These are phyloP conservation scores for Aspergillus hancockii DNA, from an alignment of 495 filamentous ascomycete species.

Conservation along the genomic window DNA sequence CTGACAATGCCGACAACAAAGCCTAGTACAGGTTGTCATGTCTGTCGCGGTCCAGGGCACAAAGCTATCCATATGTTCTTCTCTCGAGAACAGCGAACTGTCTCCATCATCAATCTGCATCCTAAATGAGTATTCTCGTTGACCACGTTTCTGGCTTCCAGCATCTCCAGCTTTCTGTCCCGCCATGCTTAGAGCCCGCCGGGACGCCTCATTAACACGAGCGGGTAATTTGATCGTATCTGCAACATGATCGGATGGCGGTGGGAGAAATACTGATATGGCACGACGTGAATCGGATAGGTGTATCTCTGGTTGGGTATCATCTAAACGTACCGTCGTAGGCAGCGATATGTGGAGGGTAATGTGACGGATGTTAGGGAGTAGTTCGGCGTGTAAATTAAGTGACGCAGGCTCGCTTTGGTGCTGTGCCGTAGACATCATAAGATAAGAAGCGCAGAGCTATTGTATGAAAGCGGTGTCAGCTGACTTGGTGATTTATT, in stretches of 20 bases:
- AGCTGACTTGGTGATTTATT: neutral
- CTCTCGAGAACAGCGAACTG: constrained; percentile 19
- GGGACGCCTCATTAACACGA: constrained; percentile 45
- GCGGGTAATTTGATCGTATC: constrained; percentile 68
- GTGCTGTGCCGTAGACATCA: constrained; percentile 1
- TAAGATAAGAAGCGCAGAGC: neutral
- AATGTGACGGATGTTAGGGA: constrained; percentile 83
- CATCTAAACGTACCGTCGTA: constrained; percentile 41
- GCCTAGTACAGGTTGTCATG: constrained; percentile 51
- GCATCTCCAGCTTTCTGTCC: neutral
- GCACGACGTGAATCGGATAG: constrained; percentile 44
- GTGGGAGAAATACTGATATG: constrained; percentile 41
- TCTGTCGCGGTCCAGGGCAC: constrained; percentile 75
- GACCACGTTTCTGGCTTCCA: neutral
- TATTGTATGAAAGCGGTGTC: neutral
- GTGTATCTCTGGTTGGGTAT: constrained; percentile 28
- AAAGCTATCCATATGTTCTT: constrained; percentile 39
- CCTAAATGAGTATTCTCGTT: constrained; percentile 60
- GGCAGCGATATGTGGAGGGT: constrained; percentile 70
- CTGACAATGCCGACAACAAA: constrained; percentile 67
- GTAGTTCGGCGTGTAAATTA: constrained; percentile 80
- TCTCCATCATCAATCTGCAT: constrained; percentile 59
- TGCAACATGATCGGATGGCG: constrained; percentile 44
- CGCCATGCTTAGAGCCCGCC: constrained; percentile 18
- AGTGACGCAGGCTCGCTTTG: constrained; percentile 22